phyloP scores from a whole-genome alignment of 2,329 filamentous ascomycete species.

The Ceratocystis huliohia region DNA sequence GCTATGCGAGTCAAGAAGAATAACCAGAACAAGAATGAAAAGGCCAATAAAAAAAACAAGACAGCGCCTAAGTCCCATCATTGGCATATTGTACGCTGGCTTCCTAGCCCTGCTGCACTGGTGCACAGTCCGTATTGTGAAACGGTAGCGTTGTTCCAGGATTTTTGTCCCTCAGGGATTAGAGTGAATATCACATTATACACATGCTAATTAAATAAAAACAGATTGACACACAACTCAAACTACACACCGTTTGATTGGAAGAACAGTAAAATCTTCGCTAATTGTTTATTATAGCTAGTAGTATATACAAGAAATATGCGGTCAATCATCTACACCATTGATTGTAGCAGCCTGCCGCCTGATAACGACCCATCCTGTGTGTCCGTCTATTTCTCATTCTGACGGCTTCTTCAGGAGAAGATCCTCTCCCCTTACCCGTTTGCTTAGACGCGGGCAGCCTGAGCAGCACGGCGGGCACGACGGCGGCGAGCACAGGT shows the following conservation, averaged over 20 bases:
- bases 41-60: no score
- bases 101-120: neutral
- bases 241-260: neutral
- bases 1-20: no score
- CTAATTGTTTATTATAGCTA: neutral
- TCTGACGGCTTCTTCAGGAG: neutral
- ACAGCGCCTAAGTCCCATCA: no score
- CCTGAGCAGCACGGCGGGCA: conserved; percentile 10
- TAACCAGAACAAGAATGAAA: no score
- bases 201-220: neutral
- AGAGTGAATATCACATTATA: no score
- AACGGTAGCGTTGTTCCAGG: neutral
- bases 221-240: neutral
- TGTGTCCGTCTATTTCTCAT: no score
- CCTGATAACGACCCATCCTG: no score
- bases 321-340: no score
- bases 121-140: neutral
- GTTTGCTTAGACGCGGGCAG: conserved; percentile 6
- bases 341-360: no score
- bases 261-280: neutral
- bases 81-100: neutral
- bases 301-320: neutral
- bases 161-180: no score
- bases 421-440: neutral
- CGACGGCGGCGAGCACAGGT: conserved; percentile 12